Conservation (phyloP, 768 basidiomycete species). For the Astraeus odoratus region DNA sequence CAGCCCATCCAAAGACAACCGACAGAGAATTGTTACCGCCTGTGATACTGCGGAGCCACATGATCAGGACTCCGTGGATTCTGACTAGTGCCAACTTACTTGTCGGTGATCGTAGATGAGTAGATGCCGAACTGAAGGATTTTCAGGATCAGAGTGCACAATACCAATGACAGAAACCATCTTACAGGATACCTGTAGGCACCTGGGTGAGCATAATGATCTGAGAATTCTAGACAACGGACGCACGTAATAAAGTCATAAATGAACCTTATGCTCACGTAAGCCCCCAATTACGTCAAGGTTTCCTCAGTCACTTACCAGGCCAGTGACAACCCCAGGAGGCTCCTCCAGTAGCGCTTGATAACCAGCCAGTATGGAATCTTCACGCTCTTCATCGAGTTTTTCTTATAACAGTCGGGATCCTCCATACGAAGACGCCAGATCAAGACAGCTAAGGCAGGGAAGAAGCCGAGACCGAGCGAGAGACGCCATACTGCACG, state of each 20-base stretch:
- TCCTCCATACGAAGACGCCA: slow-evolving; percentile 87
- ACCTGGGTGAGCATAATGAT: background rate
- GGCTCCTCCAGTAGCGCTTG: slow-evolving; percentile 70
- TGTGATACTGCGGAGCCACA: slow-evolving; percentile 42
- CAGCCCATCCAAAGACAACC: slow-evolving; percentile 76
- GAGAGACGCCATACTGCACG: slow-evolving; percentile 84
- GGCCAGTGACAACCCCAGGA: slow-evolving; percentile 66
- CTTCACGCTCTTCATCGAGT: slow-evolving; percentile 68
- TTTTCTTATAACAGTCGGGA: slow-evolving; percentile 62
- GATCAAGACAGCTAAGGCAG: slow-evolving; percentile 72
- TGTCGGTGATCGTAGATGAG: slow-evolving; percentile 66
- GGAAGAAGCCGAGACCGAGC: slow-evolving; percentile 76
- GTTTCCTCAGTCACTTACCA: slow-evolving; percentile 41
- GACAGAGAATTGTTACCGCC: slow-evolving; percentile 43
- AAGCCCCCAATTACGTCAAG: background rate
- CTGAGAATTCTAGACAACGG: background rate
- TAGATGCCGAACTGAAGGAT: slow-evolving; percentile 65
- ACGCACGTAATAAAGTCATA: slow-evolving; percentile 75
- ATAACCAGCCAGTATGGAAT: slow-evolving; percentile 76
- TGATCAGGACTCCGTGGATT: background rate
- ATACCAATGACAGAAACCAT: slow-evolving; percentile 1
- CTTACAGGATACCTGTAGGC: slow-evolving; percentile 55
- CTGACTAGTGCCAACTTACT: slow-evolving; percentile 29
- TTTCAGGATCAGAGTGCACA: background rate
- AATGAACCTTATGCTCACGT: slow-evolving; percentile 43